Evolutionary conservation across 441 rosid species (phyloP).

Genomic region (Erodium texanum): DNA sequence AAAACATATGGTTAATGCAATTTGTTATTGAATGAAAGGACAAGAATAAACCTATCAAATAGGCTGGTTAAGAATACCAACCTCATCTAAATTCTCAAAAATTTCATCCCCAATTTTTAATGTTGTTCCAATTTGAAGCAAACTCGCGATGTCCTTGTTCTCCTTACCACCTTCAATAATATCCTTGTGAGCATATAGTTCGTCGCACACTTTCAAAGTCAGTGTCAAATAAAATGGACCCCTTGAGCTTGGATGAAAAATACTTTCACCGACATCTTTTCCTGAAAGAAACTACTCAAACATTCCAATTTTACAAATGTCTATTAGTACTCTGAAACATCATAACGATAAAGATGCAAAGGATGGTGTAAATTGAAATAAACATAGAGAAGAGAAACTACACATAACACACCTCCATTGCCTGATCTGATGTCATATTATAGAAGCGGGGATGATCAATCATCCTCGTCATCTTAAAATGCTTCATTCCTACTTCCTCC

Average conservation of each 20-base stretch:
- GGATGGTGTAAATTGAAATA: background rate
- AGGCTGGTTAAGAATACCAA: constrained; percentile 20
- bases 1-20: background rate
- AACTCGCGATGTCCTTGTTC: constrained; percentile 81
- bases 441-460: constrained; percentile 96
- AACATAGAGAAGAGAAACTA: background rate
- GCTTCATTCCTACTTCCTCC: constrained; percentile 84
- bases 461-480: constrained; percentile 76
- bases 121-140: constrained; percentile 86
- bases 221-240: constrained; percentile 82
- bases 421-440: constrained; percentile 88
- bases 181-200: constrained; percentile 87
- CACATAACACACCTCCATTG: constrained; percentile 58
- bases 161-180: constrained; percentile 92
- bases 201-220: constrained; percentile 75
- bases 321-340: background rate
- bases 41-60: background rate
- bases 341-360: background rate
- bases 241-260: constrained; percentile 87
- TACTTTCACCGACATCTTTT: constrained; percentile 90
- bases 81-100: constrained; percentile 97
- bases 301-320: background rate
- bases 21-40: background rate
- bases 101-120: constrained; percentile 91
- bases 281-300: constrained; percentile 57